Conservation (phyloP, 495 filamentous ascomycete species). For the Astrothelium subdiscretum region DNA sequence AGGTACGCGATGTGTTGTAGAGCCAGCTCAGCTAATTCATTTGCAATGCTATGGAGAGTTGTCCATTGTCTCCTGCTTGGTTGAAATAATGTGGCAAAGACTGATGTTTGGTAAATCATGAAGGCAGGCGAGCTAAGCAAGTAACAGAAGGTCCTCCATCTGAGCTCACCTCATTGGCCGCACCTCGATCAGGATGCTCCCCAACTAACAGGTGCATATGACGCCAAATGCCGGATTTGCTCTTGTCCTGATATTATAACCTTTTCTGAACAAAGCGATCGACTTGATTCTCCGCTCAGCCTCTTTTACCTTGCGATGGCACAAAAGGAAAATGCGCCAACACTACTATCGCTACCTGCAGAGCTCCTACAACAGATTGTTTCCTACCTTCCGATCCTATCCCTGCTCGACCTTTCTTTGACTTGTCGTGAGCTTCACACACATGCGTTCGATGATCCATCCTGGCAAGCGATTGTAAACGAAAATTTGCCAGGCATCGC, state of each 20-base stretch:
- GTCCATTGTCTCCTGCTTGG: too few species aligned
- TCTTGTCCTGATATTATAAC: neutral
- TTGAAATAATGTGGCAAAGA: too few species aligned
- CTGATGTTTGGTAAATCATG: too few species aligned
- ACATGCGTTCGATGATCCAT: constrained; percentile 20
- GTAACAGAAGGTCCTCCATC: neutral
- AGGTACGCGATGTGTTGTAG: too few species aligned
- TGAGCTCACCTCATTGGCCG: too few species aligned
- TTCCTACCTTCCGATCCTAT: constrained; percentile 10
- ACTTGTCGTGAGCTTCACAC: constrained; percentile 20
- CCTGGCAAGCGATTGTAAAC: constrained; percentile 26
- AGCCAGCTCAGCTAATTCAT: too few species aligned
- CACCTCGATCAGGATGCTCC: too few species aligned
- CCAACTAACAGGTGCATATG: too few species aligned
- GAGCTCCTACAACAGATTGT: constrained; percentile 23
- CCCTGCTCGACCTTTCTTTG: constrained; percentile 16
- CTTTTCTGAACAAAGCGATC: neutral
- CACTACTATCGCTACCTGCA: constrained; percentile 17
- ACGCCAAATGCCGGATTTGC: neutral
- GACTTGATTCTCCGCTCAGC: too few species aligned
- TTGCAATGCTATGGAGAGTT: too few species aligned
- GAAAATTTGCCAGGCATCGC: constrained; percentile 8
- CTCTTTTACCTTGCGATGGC: neutral
- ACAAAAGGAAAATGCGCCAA: neutral
- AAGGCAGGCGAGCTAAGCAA: neutral